These are phyloP conservation scores for Penicillium sp. DNA, from an alignment of 2,329 filamentous ascomycete species.

Conservation along the genomic window DNA sequence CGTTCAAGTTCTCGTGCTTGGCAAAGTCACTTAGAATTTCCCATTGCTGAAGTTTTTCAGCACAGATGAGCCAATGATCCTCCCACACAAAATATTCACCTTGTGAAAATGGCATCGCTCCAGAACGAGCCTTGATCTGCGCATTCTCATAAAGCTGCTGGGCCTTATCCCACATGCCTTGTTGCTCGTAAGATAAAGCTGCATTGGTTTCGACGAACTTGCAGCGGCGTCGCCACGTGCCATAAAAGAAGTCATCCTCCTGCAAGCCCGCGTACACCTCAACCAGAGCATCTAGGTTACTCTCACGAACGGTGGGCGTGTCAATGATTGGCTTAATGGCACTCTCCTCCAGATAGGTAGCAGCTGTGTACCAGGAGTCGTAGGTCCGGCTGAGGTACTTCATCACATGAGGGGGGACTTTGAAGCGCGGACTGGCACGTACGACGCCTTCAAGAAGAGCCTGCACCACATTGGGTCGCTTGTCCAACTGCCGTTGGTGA, in stretches of 20 bases:
- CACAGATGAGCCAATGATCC: slow-evolving; percentile 97
- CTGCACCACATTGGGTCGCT: slow-evolving; percentile 90
- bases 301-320: slow-evolving; percentile 78
- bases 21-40: slow-evolving; percentile 96
- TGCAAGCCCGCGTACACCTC: slow-evolving; percentile 86
- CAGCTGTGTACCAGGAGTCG: slow-evolving; percentile 93
- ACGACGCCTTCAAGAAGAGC: slow-evolving; percentile 84
- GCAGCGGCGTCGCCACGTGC: slow-evolving; percentile 89
- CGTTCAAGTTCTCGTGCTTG: slow-evolving; percentile 97
- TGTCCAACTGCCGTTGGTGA: slow-evolving; percentile 88
- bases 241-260: slow-evolving; percentile 96
- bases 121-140: slow-evolving; percentile 93
- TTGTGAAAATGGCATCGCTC: slow-evolving; percentile 91
- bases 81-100: slow-evolving; percentile 99
- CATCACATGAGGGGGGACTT: slow-evolving; percentile 89
- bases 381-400: slow-evolving; percentile 93
- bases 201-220: slow-evolving; percentile 98
- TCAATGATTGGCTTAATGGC: slow-evolving; percentile 80
- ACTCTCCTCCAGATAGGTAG: slow-evolving; percentile 82
- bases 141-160: slow-evolving; percentile 95
- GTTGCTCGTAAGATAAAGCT: slow-evolving; percentile 94
- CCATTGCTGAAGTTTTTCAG: slow-evolving; percentile 98
- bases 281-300: slow-evolving; percentile 90
- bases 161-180: slow-evolving; percentile 98
- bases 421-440: slow-evolving; percentile 77